phyloP scores from a whole-genome alignment of 495 filamentous ascomycete species.

The Trichodelitschia bisporula region DNA sequence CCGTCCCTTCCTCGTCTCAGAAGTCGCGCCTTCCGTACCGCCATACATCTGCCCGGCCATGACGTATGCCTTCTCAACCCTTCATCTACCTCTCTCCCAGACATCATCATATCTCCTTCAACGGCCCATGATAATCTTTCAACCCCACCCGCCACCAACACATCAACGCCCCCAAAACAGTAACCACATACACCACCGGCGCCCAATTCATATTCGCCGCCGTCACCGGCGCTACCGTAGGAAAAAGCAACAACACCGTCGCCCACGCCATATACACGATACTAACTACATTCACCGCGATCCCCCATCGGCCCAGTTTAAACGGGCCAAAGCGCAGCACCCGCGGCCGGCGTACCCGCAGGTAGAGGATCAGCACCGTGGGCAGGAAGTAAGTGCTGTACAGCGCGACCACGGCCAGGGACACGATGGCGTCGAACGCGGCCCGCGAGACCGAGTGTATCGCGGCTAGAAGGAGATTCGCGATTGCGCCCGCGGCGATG shows the following conservation, averaged over 20 bases:
- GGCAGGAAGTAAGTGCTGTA: constrained; percentile 27
- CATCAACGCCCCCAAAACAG: too few relatives aligned
- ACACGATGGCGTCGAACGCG: constrained; percentile 26
- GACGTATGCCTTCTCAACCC: too few relatives aligned
- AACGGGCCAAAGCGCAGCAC: constrained; percentile 9
- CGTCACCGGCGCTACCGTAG: constrained; percentile 17
- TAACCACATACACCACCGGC: too few relatives aligned
- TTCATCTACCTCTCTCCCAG: too few relatives aligned
- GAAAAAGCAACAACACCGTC: constrained; percentile 22
- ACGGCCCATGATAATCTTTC: too few relatives aligned
- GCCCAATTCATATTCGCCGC: constrained; percentile 25
- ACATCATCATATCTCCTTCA: too few relatives aligned
- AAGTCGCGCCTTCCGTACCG: too few relatives aligned
- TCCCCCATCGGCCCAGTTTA: constrained; percentile 13
- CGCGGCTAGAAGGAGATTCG: constrained; percentile 20
- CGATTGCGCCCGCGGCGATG: constrained; percentile 18
- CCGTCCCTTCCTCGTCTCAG: too few relatives aligned
- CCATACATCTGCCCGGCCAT: too few relatives aligned
- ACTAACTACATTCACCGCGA: constrained; percentile 20
- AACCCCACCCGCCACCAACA: too few relatives aligned
- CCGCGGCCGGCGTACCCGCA: constrained; percentile 10
- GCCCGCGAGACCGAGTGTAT: constrained; percentile 24
- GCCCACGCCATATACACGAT: constrained; percentile 20
- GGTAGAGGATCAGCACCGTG: constrained; percentile 18
- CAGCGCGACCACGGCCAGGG: constrained; percentile 22